Evolutionary conservation across 2,329 filamentous ascomycete species (phyloP).

Genomic region (Microdochium nivale): DNA sequence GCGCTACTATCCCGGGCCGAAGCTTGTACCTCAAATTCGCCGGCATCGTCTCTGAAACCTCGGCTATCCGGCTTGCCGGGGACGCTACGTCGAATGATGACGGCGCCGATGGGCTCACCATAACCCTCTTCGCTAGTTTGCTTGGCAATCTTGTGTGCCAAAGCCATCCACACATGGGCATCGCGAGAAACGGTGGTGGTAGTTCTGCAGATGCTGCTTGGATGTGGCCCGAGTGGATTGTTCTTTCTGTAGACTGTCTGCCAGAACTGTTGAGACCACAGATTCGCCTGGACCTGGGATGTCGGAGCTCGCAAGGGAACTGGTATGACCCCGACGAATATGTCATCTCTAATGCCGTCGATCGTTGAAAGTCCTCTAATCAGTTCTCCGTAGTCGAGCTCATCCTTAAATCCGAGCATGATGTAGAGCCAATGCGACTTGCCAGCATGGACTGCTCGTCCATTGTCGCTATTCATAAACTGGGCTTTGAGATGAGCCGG

Average conservation of each 20-base stretch:
- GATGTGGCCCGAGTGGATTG: conserved; percentile 79
- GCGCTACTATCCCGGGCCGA: conserved; percentile 1
- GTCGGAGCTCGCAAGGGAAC: conserved; percentile 69
- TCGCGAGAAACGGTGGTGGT: conserved; percentile 60
- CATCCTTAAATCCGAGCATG: conserved; percentile 41
- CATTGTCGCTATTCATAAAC: conserved; percentile 51
- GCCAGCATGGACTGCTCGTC: conserved; percentile 47
- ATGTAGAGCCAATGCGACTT: conserved; percentile 55
- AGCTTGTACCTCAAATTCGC: conserved; percentile 22
- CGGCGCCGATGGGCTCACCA: conserved; percentile 65
- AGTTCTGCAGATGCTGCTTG: conserved; percentile 61
- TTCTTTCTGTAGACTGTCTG: conserved; percentile 80
- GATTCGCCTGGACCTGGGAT: conserved; percentile 63
- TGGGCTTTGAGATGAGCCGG: conserved; percentile 55
- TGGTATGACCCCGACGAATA: conserved; percentile 53
- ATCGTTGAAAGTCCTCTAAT: conserved; percentile 34
- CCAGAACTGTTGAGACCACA: conserved; percentile 74
- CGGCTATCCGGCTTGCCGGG: conserved; percentile 14
- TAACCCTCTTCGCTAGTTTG: conserved; percentile 48
- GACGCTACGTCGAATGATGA: conserved; percentile 56
- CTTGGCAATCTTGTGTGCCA: conserved; percentile 56
- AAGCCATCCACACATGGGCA: conserved; percentile 56
- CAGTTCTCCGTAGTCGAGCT: conserved; percentile 46
- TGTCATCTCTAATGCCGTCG: conserved; percentile 40
- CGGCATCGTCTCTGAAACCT: conserved; percentile 6